A percentile compares a stretch with the other conserved stretches of the same genome.
Conservation (phyloP, 495 filamentous ascomycete genomes). For the Penicillium flavigenum region DNA sequence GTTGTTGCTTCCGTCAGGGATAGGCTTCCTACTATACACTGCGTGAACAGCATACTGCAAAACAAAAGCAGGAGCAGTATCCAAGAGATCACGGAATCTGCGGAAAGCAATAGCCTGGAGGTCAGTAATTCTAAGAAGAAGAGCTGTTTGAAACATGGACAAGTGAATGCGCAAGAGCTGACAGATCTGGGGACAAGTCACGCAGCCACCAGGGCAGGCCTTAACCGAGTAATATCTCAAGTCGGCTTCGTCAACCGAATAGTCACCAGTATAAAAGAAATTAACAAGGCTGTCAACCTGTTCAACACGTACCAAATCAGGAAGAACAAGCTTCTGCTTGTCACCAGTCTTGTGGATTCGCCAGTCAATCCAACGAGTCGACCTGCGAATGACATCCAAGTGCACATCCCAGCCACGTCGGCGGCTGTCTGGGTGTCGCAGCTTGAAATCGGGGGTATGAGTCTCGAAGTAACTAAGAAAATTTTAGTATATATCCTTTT, state of each 20-base stretch:
- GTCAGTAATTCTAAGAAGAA: constrained; percentile 5
- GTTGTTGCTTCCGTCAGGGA: neutral
- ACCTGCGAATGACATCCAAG: neutral
- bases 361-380: constrained; percentile 5
- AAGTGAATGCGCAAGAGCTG: constrained; percentile 3
- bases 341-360: neutral
- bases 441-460: neutral
- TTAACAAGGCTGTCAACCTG: constrained; percentile 1
- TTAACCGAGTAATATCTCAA: neutral
- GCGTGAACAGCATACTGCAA: constrained; percentile 1
- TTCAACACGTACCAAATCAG: neutral
- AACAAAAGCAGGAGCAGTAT: neutral
- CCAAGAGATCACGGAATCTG: constrained; percentile 8
- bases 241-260: neutral
- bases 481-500: neutral
- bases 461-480: neutral
- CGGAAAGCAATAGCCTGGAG: constrained; percentile 8
- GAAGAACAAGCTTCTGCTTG: neutral
- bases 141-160: constrained; percentile 3
- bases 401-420: neutral
- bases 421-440: neutral
- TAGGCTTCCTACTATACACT: neutral
- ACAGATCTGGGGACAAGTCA: constrained; percentile 6
- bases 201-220: neutral
- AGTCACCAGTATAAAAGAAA: constrained; percentile 14